Conservation (phyloP, 495 filamentous ascomycete genomes). For the Lepidopterella palustris region DNA sequence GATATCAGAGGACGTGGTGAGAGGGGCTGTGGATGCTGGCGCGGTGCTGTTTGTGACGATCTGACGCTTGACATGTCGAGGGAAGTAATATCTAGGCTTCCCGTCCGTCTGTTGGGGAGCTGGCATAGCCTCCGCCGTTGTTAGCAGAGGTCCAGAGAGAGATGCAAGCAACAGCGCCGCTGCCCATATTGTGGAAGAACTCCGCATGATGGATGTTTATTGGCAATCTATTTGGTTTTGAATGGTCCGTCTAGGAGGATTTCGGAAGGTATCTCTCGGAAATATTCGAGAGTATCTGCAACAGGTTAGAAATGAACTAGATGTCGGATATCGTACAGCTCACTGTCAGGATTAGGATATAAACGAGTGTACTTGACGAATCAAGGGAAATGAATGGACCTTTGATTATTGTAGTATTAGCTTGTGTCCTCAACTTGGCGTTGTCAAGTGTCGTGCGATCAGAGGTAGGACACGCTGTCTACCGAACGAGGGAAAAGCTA, state of each 20-base stretch:
- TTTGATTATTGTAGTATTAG: constrained; percentile 5
- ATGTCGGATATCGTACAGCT: constrained; percentile 2
- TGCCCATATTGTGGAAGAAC: constrained; percentile 36
- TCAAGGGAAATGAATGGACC: constrained; percentile 27
- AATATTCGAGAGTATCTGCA: constrained; percentile 5
- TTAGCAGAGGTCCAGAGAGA: constrained; percentile 31
- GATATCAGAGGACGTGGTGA: constrained; percentile 11
- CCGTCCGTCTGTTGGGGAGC: constrained; percentile 34
- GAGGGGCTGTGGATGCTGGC: constrained; percentile 24
- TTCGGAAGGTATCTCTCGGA: constrained; percentile 18
- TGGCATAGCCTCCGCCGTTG: constrained; percentile 38
- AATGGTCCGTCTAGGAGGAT: neutral
- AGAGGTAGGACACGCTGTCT: no score
- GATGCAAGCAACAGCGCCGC: constrained; percentile 35
- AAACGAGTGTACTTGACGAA: constrained; percentile 38
- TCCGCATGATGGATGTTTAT: constrained; percentile 29
- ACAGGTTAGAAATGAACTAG: constrained; percentile 9
- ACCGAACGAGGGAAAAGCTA: no score
- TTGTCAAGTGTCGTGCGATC: no score
- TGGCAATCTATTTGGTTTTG: constrained; percentile 10
- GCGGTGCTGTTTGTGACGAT: constrained; percentile 31
- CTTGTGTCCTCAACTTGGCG: no score
- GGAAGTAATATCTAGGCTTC: constrained; percentile 44
- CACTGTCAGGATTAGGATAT: constrained; percentile 28
- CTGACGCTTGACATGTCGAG: constrained; percentile 43